phyloP scores from a whole-genome alignment of 139 green algal genomes.

The Ettlia oleoabundans region DNA sequence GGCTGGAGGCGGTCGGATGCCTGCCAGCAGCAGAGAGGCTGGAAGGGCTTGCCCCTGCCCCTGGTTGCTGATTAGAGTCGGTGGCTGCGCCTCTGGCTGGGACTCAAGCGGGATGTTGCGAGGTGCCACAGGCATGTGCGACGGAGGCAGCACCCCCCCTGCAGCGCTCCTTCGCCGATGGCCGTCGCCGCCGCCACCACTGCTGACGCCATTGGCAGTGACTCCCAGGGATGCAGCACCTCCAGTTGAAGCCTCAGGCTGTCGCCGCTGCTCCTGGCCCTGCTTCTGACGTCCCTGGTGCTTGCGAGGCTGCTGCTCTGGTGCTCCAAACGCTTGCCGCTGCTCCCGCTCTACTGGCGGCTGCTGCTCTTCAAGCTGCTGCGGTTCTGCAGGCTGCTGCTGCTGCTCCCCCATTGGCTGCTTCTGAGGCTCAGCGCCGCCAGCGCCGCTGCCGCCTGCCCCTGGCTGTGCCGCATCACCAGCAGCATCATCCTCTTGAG shows the following conservation, averaged over 20 bases:
- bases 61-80: not conserved
- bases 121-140: not conserved
- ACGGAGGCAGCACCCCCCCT: not conserved
- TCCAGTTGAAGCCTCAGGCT: not conserved
- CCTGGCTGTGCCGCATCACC: not conserved
- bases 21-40: slow-evolving; percentile 19
- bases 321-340: too few relatives aligned
- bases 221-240: too few relatives aligned
- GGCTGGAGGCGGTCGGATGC: not conserved
- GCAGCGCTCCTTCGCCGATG: too few relatives aligned
- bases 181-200: not conserved
- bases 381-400: too few relatives aligned
- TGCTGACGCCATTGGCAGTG: too few relatives aligned
- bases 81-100: slow-evolving; percentile 19
- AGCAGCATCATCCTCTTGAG: not conserved
- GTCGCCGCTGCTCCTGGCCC: not conserved
- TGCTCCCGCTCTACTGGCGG: too few relatives aligned
- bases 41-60: not conserved
- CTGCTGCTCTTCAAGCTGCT: too few relatives aligned
- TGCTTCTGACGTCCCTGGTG: too few relatives aligned
- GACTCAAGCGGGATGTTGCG: slow-evolving; percentile 27
- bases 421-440: not conserved
- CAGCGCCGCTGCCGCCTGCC: not conserved
- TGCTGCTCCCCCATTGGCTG: too few relatives aligned
- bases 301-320: too few relatives aligned